Conservation (phyloP, 1,139 yeast genomes). For the Saccharomycopsis phalli region DNA sequence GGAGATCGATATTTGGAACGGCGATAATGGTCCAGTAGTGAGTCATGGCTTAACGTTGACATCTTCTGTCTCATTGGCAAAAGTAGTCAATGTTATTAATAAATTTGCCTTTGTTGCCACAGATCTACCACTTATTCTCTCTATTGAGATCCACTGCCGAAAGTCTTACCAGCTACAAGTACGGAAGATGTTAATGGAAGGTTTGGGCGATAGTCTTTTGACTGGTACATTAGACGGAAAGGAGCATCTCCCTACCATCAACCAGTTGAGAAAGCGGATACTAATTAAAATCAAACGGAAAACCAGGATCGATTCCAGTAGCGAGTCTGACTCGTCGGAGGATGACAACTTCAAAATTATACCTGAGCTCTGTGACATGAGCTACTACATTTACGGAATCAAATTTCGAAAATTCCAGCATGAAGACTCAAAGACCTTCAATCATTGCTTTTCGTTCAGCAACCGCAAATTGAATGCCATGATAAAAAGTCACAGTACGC, state of each 20-base stretch:
- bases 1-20: constrained; percentile 96
- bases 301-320: too few relatives aligned
- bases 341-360: constrained; percentile 31
- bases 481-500: constrained; percentile 35
- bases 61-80: constrained; percentile 54
- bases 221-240: constrained; percentile 28
- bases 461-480: constrained; percentile 59
- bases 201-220: constrained; percentile 53
- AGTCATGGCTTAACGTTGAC: constrained; percentile 86
- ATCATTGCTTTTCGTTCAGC: constrained; percentile 80
- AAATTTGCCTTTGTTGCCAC: constrained; percentile 81
- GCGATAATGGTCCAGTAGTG: constrained; percentile 71
- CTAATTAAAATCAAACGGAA: constrained; percentile 70
- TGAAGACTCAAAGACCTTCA: constrained; percentile 77
- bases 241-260: constrained; percentile 60
- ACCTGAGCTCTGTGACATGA: constrained; percentile 49
- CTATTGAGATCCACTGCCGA: constrained; percentile 78
- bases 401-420: constrained; percentile 63
- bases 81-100: constrained; percentile 64
- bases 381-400: constrained; percentile 62
- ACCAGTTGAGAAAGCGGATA: constrained; percentile 56
- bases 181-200: constrained; percentile 40
- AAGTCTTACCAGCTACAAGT: constrained; percentile 53
- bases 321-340: constrained; percentile 19
- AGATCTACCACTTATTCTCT: constrained; percentile 78